A percentile compares a stretch with the other conserved stretches of the same genome.
phyloP scores from a whole-genome alignment of 2,329 filamentous ascomycete species.

The Rhinocladiella mackenziei region DNA sequence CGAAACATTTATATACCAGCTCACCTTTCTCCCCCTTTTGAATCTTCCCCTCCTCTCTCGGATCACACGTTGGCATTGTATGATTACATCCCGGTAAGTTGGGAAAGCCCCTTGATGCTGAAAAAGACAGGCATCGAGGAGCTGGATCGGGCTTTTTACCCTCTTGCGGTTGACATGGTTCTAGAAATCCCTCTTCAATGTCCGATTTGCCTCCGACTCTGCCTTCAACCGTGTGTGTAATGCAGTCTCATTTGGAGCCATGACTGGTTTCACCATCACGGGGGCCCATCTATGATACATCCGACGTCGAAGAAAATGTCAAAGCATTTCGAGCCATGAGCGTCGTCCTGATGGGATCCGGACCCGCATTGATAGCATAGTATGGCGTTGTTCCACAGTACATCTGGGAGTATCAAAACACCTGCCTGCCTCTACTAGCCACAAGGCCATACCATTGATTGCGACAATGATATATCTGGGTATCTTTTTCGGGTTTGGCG shows the following conservation, averaged over 20 bases:
- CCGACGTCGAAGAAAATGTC: slow-evolving; percentile 38
- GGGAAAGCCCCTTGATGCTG: neutral
- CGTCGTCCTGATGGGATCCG: slow-evolving; percentile 49
- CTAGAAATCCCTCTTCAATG: slow-evolving; percentile 59
- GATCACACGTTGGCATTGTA: slow-evolving; percentile 1
- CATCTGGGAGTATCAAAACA: slow-evolving; percentile 12
- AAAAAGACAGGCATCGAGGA: slow-evolving; percentile 30
- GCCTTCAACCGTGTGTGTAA: slow-evolving; percentile 59
- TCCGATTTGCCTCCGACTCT: slow-evolving; percentile 62
- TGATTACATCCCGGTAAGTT: too few relatives aligned
- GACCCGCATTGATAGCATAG: slow-evolving; percentile 52
- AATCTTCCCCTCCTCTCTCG: too few relatives aligned
- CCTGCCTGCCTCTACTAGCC: slow-evolving; percentile 7
- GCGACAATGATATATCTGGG: slow-evolving; percentile 11
- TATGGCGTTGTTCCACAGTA: slow-evolving; percentile 40
- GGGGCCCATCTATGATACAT: slow-evolving; percentile 46
- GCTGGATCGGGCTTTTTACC: slow-evolving; percentile 53
- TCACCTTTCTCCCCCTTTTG: too few relatives aligned
- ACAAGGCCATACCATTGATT: slow-evolving; percentile 7
- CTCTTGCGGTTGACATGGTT: slow-evolving; percentile 67
- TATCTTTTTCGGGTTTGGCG: slow-evolving; percentile 35
- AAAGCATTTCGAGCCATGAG: slow-evolving; percentile 45
- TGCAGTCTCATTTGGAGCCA: slow-evolving; percentile 58
- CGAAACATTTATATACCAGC: too few relatives aligned
- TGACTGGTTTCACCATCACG: slow-evolving; percentile 62